Percentiles rank a stretch among this genome's conserved stretches.
Conservation (phyloP, 176 grass and related monocot species). For the Hordeum vulgare region DNA sequence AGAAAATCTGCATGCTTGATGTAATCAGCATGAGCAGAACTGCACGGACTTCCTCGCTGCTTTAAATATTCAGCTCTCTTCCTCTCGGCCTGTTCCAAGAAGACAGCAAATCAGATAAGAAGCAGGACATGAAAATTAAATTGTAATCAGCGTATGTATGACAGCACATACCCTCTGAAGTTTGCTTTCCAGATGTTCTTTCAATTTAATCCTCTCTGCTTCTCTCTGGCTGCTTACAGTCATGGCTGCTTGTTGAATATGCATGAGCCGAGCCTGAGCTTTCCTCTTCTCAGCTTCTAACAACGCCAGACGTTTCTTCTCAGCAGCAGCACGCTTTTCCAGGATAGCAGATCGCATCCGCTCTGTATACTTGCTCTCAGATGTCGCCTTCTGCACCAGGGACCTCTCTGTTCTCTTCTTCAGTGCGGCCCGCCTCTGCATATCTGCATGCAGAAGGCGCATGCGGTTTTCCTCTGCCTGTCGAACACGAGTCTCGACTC, state of each 20-base stretch:
- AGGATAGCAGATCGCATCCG: conserved; percentile 66
- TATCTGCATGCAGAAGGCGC: conserved; percentile 56
- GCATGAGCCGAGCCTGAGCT: conserved; percentile 63
- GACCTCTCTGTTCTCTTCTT: conserved; percentile 78
- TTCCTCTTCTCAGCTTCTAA: conserved; percentile 83
- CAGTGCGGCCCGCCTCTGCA: conserved; percentile 56
- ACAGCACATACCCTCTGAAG: conserved; percentile 64
- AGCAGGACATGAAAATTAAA: background rate
- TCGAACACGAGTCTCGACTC: conserved; percentile 78
- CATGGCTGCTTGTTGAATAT: conserved; percentile 49
- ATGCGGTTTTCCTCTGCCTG: conserved; percentile 81
- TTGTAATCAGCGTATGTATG: background rate
- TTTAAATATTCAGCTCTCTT: conserved; percentile 71
- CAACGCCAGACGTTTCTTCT: conserved; percentile 80
- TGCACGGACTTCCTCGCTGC: conserved; percentile 62
- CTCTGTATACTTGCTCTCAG: conserved; percentile 74
- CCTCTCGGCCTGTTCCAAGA: conserved; percentile 48
- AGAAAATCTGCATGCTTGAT: conserved; percentile 65
- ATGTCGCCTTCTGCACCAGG: conserved; percentile 46
- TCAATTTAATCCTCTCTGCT: conserved; percentile 60
- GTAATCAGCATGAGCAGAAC: conserved; percentile 45
- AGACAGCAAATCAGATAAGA: background rate
- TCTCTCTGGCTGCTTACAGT: conserved; percentile 72
- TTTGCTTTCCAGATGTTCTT: conserved; percentile 77
- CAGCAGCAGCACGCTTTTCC: conserved; percentile 72